Evolutionary conservation across 257 asterid species (phyloP).

Genomic region (Solanum chaucha): DNA sequence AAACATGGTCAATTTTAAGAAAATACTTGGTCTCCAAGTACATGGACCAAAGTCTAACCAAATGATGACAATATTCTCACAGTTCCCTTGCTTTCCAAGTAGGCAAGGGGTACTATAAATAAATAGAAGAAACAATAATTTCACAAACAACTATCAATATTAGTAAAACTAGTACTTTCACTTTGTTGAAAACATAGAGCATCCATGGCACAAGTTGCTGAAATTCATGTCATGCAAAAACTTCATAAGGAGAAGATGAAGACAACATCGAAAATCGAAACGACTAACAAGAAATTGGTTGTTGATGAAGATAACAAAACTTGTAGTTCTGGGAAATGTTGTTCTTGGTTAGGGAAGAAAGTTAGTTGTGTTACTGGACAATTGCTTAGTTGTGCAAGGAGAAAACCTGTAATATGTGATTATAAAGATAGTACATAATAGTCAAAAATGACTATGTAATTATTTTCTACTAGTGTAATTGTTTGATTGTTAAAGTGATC

Average conservation of each 20-base stretch:
- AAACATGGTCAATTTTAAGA: too few relatives aligned
- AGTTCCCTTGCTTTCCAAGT: neutral
- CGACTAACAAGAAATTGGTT: neutral
- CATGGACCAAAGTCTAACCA: too few relatives aligned
- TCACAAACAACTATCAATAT: neutral
- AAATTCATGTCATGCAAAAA: neutral
- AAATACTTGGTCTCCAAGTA: too few relatives aligned
- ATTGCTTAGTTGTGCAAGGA: neutral
- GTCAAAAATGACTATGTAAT: neutral
- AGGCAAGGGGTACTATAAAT: too few relatives aligned
- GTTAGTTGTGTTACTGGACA: neutral
- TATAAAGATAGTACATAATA: neutral
- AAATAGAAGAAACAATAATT: neutral
- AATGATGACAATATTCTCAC: neutral
- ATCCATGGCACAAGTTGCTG: neutral
- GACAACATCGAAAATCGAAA: neutral
- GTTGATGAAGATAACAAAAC: neutral
- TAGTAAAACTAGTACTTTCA: neutral
- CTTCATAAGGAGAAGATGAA: neutral
- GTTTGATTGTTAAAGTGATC: neutral
- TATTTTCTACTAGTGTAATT: neutral
- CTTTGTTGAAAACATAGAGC: neutral
- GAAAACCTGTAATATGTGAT: neutral
- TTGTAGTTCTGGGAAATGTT: neutral
- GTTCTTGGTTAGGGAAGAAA: neutral